Evolutionary conservation across 805 yeast genomes (phyloP).

Genomic region (Metschnikowia proteae): DNA sequence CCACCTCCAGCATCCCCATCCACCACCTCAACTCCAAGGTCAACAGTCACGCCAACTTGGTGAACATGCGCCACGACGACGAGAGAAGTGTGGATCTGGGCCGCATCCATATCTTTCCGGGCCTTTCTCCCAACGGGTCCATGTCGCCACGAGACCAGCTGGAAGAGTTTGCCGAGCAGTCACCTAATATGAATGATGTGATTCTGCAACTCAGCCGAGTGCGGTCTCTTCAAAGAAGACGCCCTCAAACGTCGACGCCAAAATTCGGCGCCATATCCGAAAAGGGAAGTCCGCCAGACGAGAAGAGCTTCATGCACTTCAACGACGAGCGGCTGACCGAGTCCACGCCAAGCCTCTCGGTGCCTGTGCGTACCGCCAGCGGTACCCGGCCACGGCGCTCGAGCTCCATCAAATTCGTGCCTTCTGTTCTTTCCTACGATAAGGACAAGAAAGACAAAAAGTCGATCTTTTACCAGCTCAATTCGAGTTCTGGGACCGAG

Average conservation of each 20-base stretch:
- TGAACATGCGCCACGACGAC: conserved; percentile 7
- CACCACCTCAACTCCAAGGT: conserved; percentile 37
- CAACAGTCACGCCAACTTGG: conserved; percentile 36
- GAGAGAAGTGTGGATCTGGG: conserved; percentile 5
- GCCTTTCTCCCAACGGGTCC: conserved; percentile 11
- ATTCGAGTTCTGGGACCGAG: conserved; percentile 15
- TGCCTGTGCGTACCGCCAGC: not conserved
- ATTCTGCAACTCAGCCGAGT: conserved; percentile 15
- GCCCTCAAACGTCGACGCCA: conserved; percentile 16
- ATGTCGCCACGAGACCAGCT: conserved; percentile 16
- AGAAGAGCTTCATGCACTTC: conserved; percentile 20
- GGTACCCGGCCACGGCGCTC: conserved; percentile 15
- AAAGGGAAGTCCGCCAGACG: conserved; percentile 16
- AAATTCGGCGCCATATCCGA: conserved; percentile 17
- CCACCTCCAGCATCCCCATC: conserved; percentile 37
- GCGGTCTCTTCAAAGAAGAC: conserved; percentile 18
- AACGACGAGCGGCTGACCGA: conserved; percentile 1
- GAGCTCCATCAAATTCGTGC: conserved; percentile 31
- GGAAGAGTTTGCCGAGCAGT: conserved; percentile 7
- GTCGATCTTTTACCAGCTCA: conserved; percentile 32
- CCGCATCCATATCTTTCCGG: conserved; percentile 1
- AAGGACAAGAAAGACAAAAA: conserved; percentile 10
- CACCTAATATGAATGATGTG: conserved; percentile 18
- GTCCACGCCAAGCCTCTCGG: not conserved
- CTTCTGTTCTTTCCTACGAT: conserved; percentile 19